Evolutionary conservation across 2,329 filamentous ascomycete species (phyloP).

Genomic region (Pestalotiopsis sp.): DNA sequence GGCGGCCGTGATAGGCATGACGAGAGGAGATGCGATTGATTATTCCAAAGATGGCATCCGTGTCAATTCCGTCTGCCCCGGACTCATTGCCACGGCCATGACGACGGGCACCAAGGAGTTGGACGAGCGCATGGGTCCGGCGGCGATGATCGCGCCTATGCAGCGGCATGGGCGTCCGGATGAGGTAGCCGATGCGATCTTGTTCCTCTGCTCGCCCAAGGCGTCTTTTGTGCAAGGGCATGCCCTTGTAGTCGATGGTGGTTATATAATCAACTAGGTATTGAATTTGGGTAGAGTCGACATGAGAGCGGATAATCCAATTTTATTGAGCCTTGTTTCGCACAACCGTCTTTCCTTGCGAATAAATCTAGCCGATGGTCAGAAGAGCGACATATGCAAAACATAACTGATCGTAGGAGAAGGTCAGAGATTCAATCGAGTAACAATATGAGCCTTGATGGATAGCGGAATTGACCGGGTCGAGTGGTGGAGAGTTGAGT

Average conservation of each 20-base stretch:
- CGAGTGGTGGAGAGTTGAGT: neutral
- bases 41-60: constrained; percentile 48
- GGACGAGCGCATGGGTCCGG: constrained; percentile 38
- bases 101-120: constrained; percentile 43
- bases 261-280: constrained; percentile 50
- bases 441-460: neutral
- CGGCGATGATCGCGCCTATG: constrained; percentile 51
- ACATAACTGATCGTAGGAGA: neutral
- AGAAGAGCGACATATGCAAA: neutral
- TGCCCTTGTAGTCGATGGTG: constrained; percentile 55
- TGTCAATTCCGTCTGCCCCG: constrained; percentile 43
- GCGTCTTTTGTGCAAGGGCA: constrained; percentile 56
- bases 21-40: constrained; percentile 57
- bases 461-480: neutral
- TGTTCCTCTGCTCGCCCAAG: constrained; percentile 51
- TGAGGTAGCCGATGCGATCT: constrained; percentile 51
- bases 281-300: neutral
- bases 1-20: constrained; percentile 61
- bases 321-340: neutral
- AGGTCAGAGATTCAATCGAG: neutral
- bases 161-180: constrained; percentile 50
- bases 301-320: neutral
- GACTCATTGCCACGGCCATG: constrained; percentile 49
- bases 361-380: neutral
- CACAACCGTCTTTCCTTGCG: neutral